Conservation (phyloP, 805 yeast species). For the Hanseniaspora valbyensis region DNA sequence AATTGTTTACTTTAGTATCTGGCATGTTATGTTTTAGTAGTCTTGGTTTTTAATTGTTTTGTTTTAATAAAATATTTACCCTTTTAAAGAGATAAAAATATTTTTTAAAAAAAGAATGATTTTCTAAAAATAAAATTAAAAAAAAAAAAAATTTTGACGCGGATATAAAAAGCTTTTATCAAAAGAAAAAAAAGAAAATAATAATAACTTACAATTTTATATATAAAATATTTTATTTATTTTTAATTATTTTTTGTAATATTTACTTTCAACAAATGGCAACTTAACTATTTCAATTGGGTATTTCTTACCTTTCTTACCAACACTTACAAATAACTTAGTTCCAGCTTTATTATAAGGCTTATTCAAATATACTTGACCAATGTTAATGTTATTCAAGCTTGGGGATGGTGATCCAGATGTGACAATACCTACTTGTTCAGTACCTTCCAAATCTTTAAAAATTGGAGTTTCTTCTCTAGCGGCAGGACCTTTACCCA, state of each 20-base stretch:
- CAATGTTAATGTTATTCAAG: slow-evolving; percentile 64
- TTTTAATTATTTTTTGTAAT: slow-evolving; percentile 37
- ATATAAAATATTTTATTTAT: too few species aligned
- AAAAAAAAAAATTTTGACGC: too few species aligned
- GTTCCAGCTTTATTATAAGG: slow-evolving; percentile 65
- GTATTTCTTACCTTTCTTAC: slow-evolving; percentile 59
- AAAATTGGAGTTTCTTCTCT: slow-evolving; percentile 65
- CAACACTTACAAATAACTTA: slow-evolving; percentile 54
- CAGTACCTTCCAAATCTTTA: slow-evolving; percentile 37
- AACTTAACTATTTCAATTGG: slow-evolving; percentile 66
- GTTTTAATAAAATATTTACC: too few species aligned
- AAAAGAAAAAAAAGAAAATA: neutral
- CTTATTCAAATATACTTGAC: slow-evolving; percentile 78
- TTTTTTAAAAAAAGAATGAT: too few species aligned
- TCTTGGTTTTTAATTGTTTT: neutral
- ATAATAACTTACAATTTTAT: neutral
- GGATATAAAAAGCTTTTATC: too few species aligned
- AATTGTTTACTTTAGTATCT: too few species aligned
- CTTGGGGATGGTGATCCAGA: slow-evolving; percentile 60
- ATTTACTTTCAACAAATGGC: slow-evolving; percentile 73
- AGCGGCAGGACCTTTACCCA: slow-evolving; percentile 81
- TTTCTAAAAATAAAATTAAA: too few species aligned
- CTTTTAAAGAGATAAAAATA: too few species aligned
- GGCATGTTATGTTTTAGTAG: neutral
- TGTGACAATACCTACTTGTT: slow-evolving; percentile 43